phyloP scores from a whole-genome alignment of 306 rosid species.

The Arachis stenosperma region DNA sequence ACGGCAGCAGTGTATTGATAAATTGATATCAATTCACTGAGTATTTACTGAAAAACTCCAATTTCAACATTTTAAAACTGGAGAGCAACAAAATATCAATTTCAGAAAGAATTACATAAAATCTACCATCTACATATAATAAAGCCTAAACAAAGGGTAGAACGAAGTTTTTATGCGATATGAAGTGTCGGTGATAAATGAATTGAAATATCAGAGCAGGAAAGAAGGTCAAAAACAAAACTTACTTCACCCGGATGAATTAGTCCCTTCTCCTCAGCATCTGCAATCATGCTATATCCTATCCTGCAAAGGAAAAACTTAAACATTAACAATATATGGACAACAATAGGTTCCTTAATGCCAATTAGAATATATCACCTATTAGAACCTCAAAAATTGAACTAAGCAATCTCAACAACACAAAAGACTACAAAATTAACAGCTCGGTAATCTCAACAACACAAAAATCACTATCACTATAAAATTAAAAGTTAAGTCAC shows the following conservation, averaged over 20 bases:
- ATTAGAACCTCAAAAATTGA: not conserved
- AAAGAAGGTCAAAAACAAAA: slow-evolving; percentile 28
- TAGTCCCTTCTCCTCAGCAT: slow-evolving; percentile 75
- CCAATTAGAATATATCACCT: slow-evolving; percentile 7
- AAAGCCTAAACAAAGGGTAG: not conserved
- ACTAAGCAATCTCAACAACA: not conserved
- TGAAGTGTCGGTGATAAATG: not conserved
- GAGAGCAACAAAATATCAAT: not conserved
- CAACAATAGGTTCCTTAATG: not conserved
- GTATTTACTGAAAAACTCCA: not conserved
- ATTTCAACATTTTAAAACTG: slow-evolving; percentile 7
- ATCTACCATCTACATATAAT: not conserved
- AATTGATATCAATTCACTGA: not conserved
- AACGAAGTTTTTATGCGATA: slow-evolving; percentile 22
- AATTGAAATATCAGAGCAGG: slow-evolving; percentile 13
- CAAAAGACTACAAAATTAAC: not conserved
- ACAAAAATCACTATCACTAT: not conserved
- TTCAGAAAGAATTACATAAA: slow-evolving; percentile 2
- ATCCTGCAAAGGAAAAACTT: slow-evolving; percentile 52
- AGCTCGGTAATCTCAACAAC: not conserved
- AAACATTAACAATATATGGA: not conserved
- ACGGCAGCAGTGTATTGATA: not conserved
- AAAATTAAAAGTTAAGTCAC: not conserved
- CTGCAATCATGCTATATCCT: slow-evolving; percentile 72
- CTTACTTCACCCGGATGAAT: slow-evolving; percentile 71